Base-by-base conservation (phyloP, 345 rosid species). In the Pistacia integerrima region DNA sequence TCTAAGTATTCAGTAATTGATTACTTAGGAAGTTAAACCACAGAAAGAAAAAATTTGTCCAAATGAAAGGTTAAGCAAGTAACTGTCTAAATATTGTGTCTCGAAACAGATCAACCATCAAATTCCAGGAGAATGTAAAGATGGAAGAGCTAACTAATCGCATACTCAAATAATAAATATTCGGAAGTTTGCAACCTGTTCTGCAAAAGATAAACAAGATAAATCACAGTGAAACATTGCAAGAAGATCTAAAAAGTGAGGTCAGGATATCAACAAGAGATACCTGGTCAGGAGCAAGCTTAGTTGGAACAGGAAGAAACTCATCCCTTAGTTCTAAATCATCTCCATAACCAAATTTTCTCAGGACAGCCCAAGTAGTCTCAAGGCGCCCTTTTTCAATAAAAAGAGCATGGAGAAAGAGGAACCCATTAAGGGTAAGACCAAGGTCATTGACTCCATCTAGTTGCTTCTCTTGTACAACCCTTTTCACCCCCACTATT, bases 361-460 rank as follows among this genome's bases (percentile, higher is more conserved):
- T 90, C 78, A 93, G 79, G 70, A 93, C 93, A 76, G 92, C 83
- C 97, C 97, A 93, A 76, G 91, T 85, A 67, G 94, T 88, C 84
- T 93, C 97, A 73, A 87, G 85, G 44, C 92, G 93, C 35, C 97
- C 94, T 79, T 85, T 91, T 69, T 93, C 96, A 67, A 93, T 91
- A 72, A 93, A 93, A 77, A 93, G 93, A 60, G 94, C 79, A 84
- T 88, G 91, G 55, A 93, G 92, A 75, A 84, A 90, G 46, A 90
- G 82, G 80, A 93, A 93, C 0, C 96, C 96, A 59, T 87, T 88
- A 56, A 88, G 86, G 38, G 96, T 93, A 82, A 93, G 94, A 78
- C 97, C 97, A 58, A 88, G 85, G 71, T 91, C 90, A 63, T 84
- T 87, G 69, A 93, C 96, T 81, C 96, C 97, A 72, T 87, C 91